These are phyloP conservation scores for Mortierella sp. DNA, from an alignment of 371 early-diverging fungal species.

Conservation along the genomic window DNA sequence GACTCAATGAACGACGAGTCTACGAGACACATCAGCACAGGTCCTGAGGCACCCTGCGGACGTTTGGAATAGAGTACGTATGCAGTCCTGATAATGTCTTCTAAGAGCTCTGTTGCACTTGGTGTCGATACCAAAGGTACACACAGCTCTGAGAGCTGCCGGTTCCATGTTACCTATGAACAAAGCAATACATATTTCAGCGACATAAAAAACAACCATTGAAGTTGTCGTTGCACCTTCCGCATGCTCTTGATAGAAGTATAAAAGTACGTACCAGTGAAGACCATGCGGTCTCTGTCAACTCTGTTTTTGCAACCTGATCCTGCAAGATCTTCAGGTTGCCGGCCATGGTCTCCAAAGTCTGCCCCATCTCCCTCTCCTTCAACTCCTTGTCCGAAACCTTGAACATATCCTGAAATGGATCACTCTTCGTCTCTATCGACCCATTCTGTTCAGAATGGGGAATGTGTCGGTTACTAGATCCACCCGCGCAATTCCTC, in stretches of 20 bases:
- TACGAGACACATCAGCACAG: not conserved
- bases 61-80: constrained; percentile 1
- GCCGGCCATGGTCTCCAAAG: not conserved
- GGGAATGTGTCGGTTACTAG: not conserved
- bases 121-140: constrained; percentile 19
- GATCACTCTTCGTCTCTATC: not conserved
- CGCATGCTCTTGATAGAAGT: too few species aligned
- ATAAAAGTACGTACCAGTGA: not conserved
- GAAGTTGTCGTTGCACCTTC: not conserved
- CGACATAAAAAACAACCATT: not conserved
- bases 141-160: constrained; percentile 33
- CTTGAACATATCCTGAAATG: constrained; percentile 16
- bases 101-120: not conserved
- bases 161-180: constrained; percentile 29
- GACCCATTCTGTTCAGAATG: not conserved
- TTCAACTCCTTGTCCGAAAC: constrained; percentile 14
- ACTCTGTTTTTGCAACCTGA: not conserved
- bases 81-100: constrained; percentile 15
- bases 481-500: not conserved
- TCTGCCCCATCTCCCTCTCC: constrained; percentile 5
- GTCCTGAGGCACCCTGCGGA: too few species aligned
- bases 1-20: constrained; percentile 20
- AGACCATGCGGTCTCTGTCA: not conserved
- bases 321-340: not conserved
- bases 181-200: not conserved